Percentiles rank a stretch among this genome's conserved stretches.
Conservation (phyloP, 2,329 filamentous ascomycete genomes). For the Chaetomium sp. region DNA sequence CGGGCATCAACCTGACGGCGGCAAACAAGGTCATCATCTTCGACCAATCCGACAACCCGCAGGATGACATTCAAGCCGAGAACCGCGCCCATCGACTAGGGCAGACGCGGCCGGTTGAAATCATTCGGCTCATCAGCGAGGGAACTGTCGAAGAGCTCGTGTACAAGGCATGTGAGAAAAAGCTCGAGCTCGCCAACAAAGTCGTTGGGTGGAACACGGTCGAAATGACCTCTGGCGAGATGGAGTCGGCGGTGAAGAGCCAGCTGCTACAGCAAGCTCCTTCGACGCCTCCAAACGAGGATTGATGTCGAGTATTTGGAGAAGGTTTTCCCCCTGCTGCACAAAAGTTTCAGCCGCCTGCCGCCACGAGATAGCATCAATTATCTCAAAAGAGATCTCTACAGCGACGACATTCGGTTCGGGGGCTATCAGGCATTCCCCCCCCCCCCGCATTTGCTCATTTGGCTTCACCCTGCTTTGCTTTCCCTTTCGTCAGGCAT, state of each 20-base stretch:
- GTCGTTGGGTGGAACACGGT: slow-evolving; percentile 47
- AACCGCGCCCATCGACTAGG: slow-evolving; percentile 95
- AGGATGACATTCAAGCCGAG: slow-evolving; percentile 97
- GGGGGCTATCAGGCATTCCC: not conserved
- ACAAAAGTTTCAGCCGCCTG: not conserved
- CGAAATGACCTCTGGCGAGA: slow-evolving; percentile 36
- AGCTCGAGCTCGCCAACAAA: slow-evolving; percentile 78
- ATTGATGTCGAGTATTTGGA: slow-evolving; percentile 5
- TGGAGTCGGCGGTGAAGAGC: slow-evolving; percentile 35
- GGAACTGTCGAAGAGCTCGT: slow-evolving; percentile 93
- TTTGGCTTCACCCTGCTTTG: slow-evolving; percentile 5
- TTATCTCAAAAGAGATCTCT: not conserved
- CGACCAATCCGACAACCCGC: slow-evolving; percentile 95
- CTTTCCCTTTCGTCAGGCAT: slow-evolving; percentile 2
- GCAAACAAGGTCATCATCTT: slow-evolving; percentile 99
- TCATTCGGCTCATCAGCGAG: slow-evolving; percentile 78
- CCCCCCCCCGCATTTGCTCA: not conserved
- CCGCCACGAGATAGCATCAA: not conserved
- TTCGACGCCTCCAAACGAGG: slow-evolving; percentile 27
- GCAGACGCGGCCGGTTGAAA: slow-evolving; percentile 86
- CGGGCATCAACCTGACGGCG: slow-evolving; percentile 91
- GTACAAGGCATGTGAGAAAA: slow-evolving; percentile 85
- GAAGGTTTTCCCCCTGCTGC: not conserved
- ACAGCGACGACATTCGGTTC: too few species aligned
- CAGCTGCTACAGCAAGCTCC: slow-evolving; percentile 29